These are phyloP conservation scores for Hanseniaspora guilliermondii DNA, from an alignment of 805 yeast species.

Conservation along the genomic window DNA sequence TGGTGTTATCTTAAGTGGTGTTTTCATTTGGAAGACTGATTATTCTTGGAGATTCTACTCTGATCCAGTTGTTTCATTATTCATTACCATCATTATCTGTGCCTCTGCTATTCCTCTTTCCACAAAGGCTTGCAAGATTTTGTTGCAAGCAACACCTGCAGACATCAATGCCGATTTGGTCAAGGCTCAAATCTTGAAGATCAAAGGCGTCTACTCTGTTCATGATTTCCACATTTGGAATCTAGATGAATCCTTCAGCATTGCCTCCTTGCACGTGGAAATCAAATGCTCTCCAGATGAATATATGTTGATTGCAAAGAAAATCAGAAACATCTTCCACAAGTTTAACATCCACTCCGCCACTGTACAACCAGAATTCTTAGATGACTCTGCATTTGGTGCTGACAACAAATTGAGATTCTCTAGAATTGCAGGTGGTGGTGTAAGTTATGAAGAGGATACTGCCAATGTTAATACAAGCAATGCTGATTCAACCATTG, in stretches of 20 bases:
- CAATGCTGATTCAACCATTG: slow-evolving; percentile 1
- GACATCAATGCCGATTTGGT: slow-evolving; percentile 65
- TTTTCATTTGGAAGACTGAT: slow-evolving; percentile 88
- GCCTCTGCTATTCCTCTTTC: slow-evolving; percentile 86
- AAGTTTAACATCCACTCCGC: slow-evolving; percentile 81
- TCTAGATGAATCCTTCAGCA: slow-evolving; percentile 69
- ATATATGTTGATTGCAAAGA: slow-evolving; percentile 58
- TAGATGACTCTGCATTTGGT: slow-evolving; percentile 24
- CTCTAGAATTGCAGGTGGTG: slow-evolving; percentile 28
- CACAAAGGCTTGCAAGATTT: slow-evolving; percentile 69
- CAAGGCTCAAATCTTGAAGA: slow-evolving; percentile 48
- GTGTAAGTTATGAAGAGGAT: slow-evolving; percentile 14
- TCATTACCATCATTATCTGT: slow-evolving; percentile 79
- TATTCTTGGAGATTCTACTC: slow-evolving; percentile 75
- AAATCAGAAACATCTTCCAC: slow-evolving; percentile 68
- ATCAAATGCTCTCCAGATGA: slow-evolving; percentile 50
- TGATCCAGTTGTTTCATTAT: slow-evolving; percentile 75
- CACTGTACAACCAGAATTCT: slow-evolving; percentile 92
- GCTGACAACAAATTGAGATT: slow-evolving; percentile 27
- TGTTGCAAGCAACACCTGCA: slow-evolving; percentile 88
- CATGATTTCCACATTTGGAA: slow-evolving; percentile 98
- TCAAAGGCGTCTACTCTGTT: slow-evolving; percentile 67
- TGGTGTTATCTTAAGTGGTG: slow-evolving; percentile 82
- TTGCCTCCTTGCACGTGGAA: slow-evolving; percentile 83
- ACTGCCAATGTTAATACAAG: slow-evolving; percentile 10